These are phyloP conservation scores for Moringa oleifera DNA, from an alignment of 345 rosid species.

Conservation along the genomic window DNA sequence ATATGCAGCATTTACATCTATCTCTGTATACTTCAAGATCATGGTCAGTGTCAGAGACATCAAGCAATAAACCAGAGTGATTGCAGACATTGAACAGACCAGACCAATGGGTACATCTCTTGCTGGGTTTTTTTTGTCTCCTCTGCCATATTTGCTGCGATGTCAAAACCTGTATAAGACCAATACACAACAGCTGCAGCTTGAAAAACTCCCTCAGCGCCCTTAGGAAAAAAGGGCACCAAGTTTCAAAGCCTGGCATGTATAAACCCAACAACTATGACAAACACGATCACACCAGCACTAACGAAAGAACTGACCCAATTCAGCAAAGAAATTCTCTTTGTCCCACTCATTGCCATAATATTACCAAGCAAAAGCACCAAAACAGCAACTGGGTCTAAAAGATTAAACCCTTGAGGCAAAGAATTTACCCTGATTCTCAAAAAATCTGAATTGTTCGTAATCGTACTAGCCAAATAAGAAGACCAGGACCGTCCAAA, in stretches of 20 bases:
- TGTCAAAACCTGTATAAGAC: slow-evolving; percentile 96
- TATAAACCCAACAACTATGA: slow-evolving; percentile 59
- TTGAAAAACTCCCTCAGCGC: slow-evolving; percentile 53
- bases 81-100: slow-evolving; percentile 75
- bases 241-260: slow-evolving; percentile 57
- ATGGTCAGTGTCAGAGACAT: slow-evolving; percentile 75
- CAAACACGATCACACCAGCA: slow-evolving; percentile 46
- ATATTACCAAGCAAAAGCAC: slow-evolving; percentile 66
- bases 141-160: slow-evolving; percentile 95
- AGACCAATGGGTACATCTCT: slow-evolving; percentile 88
- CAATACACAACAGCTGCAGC: slow-evolving; percentile 90
- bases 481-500: slow-evolving; percentile 88
- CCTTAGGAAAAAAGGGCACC: slow-evolving; percentile 66
- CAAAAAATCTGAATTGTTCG: slow-evolving; percentile 46
- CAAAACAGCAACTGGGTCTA: slow-evolving; percentile 70
- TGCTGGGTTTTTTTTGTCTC: slow-evolving; percentile 81
- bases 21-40: slow-evolving; percentile 75
- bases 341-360: slow-evolving; percentile 75
- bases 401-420: slow-evolving; percentile 69
- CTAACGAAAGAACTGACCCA: slow-evolving; percentile 54
- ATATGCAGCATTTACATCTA: slow-evolving; percentile 71
- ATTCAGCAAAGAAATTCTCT: slow-evolving; percentile 66
- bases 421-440: slow-evolving; percentile 48
- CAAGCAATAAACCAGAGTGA: slow-evolving; percentile 72
- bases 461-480: slow-evolving; percentile 76